These are phyloP conservation scores for Rhynchospora tenuis DNA, from an alignment of 176 grass and related monocot genomes.

Conservation along the genomic window DNA sequence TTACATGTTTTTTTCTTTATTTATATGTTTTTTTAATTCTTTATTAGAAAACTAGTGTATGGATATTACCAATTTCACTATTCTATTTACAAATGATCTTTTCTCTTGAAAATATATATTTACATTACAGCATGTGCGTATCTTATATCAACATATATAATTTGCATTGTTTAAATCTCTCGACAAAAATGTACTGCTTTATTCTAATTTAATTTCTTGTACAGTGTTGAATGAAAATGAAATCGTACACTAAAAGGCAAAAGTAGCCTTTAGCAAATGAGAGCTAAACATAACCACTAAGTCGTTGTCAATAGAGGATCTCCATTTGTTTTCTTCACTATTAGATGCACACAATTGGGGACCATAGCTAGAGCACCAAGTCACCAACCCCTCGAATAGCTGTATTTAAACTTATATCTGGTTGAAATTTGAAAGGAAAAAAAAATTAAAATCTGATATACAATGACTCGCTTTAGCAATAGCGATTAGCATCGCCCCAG, in stretches of 20 bases:
- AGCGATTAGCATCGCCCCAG: neutral
- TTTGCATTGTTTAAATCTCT: neutral
- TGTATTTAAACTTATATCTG: neutral
- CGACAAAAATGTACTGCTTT: neutral
- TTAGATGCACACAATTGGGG: neutral
- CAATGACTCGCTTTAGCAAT: neutral
- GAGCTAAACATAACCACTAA: neutral
- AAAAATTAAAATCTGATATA: neutral
- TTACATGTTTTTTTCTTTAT: too few relatives aligned
- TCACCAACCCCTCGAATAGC: neutral
- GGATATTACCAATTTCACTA: neutral
- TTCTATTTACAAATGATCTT: neutral
- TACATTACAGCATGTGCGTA: neutral
- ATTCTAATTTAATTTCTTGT: neutral
- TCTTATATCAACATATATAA: neutral
- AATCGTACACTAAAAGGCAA: slow-evolving; percentile 1
- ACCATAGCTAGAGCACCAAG: neutral
- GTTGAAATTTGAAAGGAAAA: too few relatives aligned
- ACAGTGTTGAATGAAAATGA: neutral
- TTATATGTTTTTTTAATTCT: neutral
- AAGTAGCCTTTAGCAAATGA: slow-evolving; percentile 2
- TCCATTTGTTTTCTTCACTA: neutral
- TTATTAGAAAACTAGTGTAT: neutral
- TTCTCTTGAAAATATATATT: neutral
- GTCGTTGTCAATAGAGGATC: neutral